Evolutionary conservation across 257 asterid genomes (phyloP), one percentile per base, ranked within the genome.

Genomic region (Solanum boliviense): DNA sequence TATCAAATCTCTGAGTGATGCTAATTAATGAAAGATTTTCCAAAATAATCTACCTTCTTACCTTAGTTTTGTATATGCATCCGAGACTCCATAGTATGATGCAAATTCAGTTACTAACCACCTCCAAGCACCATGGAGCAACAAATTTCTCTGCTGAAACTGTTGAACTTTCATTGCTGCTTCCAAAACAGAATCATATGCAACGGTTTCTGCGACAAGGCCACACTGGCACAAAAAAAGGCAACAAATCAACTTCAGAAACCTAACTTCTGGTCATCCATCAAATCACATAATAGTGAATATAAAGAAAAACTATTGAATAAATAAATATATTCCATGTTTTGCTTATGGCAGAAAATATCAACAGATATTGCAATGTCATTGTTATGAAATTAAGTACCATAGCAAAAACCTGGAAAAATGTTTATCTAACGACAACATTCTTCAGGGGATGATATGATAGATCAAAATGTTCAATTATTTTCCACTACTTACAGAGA

Each of bases 101-200:
- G 98, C 98, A 87, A 96, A 97, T 92, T 96, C 98, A 25, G 91
- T 87, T 87, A 95, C 95, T 86, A 95, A 91, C 99, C 99, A 97
- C 90, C 41, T 92, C 99, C 99, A 97, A 46, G 95, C 89, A 89
- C 98, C 98, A 88, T 93, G 94, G 32, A 95, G 91, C 89, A 90
- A 84, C 89, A 97, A 89, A 90, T 92, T 95, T 88, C 99, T 92
- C 87, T 93, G 98, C 91, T 93, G 98, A 90, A 97, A 95, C 87
- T 92, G 93, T 87, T 95, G 98, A 48, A 92, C 87, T 90, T 95
- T 97, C 98, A 95, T 94, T 34, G 98, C 98, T 9, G 98, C 92
- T 95, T 97, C 99, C 92, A 97, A 84, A 72, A 95, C 95, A 86
- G 93, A 93, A 92, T 95, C 99, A 35, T 95, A 97, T 10, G 99